Evolutionary conservation across 1,284 basidiomycete species (phyloP).

Genomic region (Jaminaea rosea): DNA sequence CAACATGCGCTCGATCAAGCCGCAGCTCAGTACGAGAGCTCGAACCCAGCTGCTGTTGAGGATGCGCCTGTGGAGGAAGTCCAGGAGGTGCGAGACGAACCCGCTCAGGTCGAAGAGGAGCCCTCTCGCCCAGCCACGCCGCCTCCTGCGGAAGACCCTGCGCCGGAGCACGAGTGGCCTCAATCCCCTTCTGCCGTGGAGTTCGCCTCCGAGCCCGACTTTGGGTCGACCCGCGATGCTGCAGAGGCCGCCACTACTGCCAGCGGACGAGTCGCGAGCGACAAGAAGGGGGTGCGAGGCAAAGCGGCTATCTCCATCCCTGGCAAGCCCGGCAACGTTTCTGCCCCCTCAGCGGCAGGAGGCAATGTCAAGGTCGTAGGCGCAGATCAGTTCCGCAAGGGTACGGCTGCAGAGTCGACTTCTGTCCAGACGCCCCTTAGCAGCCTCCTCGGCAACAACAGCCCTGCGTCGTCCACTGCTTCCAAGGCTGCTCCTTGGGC

Average conservation of each 20-base stretch:
- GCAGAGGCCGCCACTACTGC: not conserved
- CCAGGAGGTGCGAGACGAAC: not conserved
- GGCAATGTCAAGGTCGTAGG: constrained; percentile 31
- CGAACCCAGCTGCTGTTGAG: too few species aligned
- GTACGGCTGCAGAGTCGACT: constrained; percentile 1
- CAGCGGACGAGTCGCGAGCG: not conserved
- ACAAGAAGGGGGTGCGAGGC: too few species aligned
- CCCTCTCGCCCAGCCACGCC: not conserved
- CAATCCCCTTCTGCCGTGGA: constrained; percentile 36
- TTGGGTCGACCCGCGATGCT: not conserved
- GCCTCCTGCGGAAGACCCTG: constrained; percentile 9
- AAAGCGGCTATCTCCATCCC: not conserved
- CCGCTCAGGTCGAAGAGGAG: too few species aligned
- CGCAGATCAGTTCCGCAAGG: constrained; percentile 23
- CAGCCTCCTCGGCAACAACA: constrained; percentile 5
- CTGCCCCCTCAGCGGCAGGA: not conserved
- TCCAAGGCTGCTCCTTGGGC: constrained; percentile 40
- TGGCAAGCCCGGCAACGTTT: not conserved
- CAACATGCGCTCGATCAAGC: constrained; percentile 30
- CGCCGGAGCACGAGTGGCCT: constrained; percentile 35
- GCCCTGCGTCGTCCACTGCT: constrained; percentile 15
- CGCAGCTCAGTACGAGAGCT: too few species aligned
- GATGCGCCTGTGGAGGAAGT: not conserved
- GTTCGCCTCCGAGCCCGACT: constrained; percentile 29
- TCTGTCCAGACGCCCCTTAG: constrained; percentile 3